A percentile compares a stretch with the other conserved stretches of the same genome.
Evolutionary conservation across 1,139 yeast species (phyloP).

Genomic region (Debaryomyces singareniensis): DNA sequence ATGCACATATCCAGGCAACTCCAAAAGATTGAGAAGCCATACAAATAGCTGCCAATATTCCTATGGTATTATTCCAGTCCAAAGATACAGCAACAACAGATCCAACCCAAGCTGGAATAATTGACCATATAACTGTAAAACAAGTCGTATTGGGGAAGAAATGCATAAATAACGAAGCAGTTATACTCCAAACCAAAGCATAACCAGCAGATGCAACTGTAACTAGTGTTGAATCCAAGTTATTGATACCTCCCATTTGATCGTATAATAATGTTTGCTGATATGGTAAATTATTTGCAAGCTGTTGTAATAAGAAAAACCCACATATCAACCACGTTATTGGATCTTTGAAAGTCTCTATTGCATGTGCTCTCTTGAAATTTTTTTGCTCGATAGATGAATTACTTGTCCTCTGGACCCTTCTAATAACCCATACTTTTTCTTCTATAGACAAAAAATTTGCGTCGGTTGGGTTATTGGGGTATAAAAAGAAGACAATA

Average conservation of each 20-base stretch:
- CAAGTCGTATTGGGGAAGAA: slow-evolving; percentile 5
- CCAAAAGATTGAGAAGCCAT: slow-evolving; percentile 12
- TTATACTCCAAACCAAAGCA: slow-evolving; percentile 24
- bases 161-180: slow-evolving; percentile 20
- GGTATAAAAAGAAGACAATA: slow-evolving; percentile 26
- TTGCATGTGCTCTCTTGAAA: slow-evolving; percentile 36
- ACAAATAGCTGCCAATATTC: slow-evolving; percentile 22
- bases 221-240: slow-evolving; percentile 39
- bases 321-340: slow-evolving; percentile 38
- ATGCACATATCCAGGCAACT: slow-evolving; percentile 11
- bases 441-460: slow-evolving; percentile 30
- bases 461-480: slow-evolving; percentile 38
- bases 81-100: slow-evolving; percentile 34
- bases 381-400: slow-evolving; percentile 38
- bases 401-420: slow-evolving; percentile 32
- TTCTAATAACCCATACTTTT: slow-evolving; percentile 38
- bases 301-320: slow-evolving; percentile 33
- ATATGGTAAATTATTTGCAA: slow-evolving; percentile 43
- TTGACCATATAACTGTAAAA: slow-evolving; percentile 9
- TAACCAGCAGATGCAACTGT: slow-evolving; percentile 48
- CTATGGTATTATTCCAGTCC: slow-evolving; percentile 33
- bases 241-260: slow-evolving; percentile 22
- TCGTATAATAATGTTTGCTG: slow-evolving; percentile 39
- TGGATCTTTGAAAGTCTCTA: slow-evolving; percentile 41
- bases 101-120: slow-evolving; percentile 25